Conservation (phyloP, 768 basidiomycete genomes). For the Crucibulum laeve region DNA sequence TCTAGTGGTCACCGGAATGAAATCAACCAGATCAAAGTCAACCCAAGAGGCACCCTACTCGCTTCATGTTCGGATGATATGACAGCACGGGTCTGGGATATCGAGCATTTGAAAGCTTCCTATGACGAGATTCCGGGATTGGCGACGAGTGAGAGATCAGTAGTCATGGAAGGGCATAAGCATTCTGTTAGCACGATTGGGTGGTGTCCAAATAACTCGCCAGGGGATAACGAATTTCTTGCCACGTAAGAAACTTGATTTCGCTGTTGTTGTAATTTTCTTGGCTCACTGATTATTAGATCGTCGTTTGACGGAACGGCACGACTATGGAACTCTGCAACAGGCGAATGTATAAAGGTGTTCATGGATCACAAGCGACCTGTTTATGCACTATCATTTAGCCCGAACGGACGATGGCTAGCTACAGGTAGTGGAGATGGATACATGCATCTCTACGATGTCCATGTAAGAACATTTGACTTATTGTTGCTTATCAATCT, state of each 20-base stretch:
- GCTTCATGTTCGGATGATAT: constrained; percentile 82
- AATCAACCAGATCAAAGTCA: constrained; percentile 74
- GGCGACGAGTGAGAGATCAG: constrained; percentile 26
- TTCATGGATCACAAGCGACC: constrained; percentile 70
- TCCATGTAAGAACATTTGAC: constrained; percentile 41
- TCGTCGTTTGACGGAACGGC: constrained; percentile 80
- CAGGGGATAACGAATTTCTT: constrained; percentile 53
- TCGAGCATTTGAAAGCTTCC: constrained; percentile 39
- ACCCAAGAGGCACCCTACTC: constrained; percentile 57
- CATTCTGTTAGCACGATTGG: constrained; percentile 60
- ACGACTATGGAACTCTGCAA: constrained; percentile 78
- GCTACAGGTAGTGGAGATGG: constrained; percentile 82
- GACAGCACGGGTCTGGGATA: constrained; percentile 74
- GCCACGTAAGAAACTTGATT: constrained; percentile 62
- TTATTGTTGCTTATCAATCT: background rate
- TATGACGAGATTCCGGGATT: constrained; percentile 39
- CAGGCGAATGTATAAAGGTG: constrained; percentile 68
- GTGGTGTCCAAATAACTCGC: constrained; percentile 60
- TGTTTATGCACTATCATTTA: constrained; percentile 73
- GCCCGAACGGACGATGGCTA: constrained; percentile 66
- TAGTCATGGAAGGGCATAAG: constrained; percentile 59
- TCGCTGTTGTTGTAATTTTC: background rate
- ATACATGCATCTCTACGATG: constrained; percentile 65
- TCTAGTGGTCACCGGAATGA: constrained; percentile 70
- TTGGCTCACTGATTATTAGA: constrained; percentile 27